Percentiles rank a stretch among this genome's conserved stretches.
Conservation (phyloP, 768 basidiomycete genomes). For the Panellus pusillus region DNA sequence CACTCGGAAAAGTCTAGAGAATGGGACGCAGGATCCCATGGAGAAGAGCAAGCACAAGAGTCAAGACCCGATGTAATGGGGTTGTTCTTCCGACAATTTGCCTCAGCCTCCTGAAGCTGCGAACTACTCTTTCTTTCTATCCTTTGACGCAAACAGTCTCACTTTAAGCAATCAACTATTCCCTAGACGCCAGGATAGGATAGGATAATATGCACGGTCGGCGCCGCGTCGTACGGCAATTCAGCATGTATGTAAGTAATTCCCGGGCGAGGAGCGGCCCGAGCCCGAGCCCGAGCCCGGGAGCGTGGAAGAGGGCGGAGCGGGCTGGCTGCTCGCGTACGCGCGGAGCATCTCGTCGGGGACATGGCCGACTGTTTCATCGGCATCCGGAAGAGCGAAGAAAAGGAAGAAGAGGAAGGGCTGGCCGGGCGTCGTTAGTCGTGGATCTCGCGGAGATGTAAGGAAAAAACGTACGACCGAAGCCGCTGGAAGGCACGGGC, state of each 20-base stretch:
- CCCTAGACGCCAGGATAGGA: background rate
- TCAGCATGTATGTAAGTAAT: slow-evolving; percentile 1
- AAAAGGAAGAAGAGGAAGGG: slow-evolving; percentile 12
- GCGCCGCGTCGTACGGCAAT: slow-evolving; percentile 7
- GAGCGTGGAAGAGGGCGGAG: background rate
- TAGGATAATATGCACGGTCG: no score
- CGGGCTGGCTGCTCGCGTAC: slow-evolving; percentile 53
- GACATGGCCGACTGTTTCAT: slow-evolving; percentile 40
- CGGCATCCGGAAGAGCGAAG: slow-evolving; percentile 35
- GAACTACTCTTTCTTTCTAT: slow-evolving; percentile 6
- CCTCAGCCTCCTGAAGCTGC: slow-evolving; percentile 14
- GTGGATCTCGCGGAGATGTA: slow-evolving; percentile 2
- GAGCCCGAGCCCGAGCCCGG: no score
- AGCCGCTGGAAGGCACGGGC: slow-evolving; percentile 25
- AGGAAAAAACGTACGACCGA: slow-evolving; percentile 4
- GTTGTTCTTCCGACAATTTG: slow-evolving; percentile 15
- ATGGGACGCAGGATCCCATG: background rate
- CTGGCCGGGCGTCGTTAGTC: slow-evolving; percentile 8
- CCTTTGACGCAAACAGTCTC: slow-evolving; percentile 19
- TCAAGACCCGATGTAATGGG: slow-evolving; percentile 12
- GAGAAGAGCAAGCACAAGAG: background rate
- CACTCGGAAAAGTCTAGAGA: background rate
- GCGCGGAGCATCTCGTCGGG: slow-evolving; percentile 77
- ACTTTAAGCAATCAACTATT: slow-evolving; percentile 5
- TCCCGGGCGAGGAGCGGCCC: background rate